These are phyloP conservation scores for Rhizophagus prolifer DNA, from an alignment of 192 early-diverging fungal species.

Conservation along the genomic window DNA sequence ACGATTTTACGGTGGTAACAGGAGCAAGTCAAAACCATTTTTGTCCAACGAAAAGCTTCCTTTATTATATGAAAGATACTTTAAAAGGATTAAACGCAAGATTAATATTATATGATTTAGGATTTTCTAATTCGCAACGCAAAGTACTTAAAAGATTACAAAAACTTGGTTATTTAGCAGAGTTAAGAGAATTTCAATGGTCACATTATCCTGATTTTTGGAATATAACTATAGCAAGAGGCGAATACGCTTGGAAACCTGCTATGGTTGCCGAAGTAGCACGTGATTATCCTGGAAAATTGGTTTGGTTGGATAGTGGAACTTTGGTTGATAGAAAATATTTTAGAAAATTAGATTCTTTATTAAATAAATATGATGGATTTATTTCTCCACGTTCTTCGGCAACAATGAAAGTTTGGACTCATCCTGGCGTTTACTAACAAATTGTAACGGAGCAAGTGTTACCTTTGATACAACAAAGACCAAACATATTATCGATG, in stretches of 20 bases:
- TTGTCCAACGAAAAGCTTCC: not conserved
- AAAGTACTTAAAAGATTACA: slow-evolving; percentile 40
- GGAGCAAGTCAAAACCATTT: slow-evolving; percentile 16
- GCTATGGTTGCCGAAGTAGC: slow-evolving; percentile 44
- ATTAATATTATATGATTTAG: slow-evolving; percentile 51
- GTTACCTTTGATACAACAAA: slow-evolving; percentile 47
- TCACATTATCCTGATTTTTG: slow-evolving; percentile 47
- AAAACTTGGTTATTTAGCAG: slow-evolving; percentile 43
- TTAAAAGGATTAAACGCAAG: slow-evolving; percentile 8
- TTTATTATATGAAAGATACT: not conserved
- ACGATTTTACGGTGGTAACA: not conserved
- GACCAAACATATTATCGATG: slow-evolving; percentile 37
- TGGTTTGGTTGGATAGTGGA: slow-evolving; percentile 56
- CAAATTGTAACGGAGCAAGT: slow-evolving; percentile 50
- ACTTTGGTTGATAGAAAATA: slow-evolving; percentile 31
- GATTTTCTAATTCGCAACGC: slow-evolving; percentile 39
- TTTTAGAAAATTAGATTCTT: slow-evolving; percentile 35
- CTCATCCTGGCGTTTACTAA: slow-evolving; percentile 44
- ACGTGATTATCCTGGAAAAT: slow-evolving; percentile 33
- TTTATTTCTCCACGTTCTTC: slow-evolving; percentile 49
- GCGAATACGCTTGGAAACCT: slow-evolving; percentile 58
- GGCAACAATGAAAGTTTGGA: slow-evolving; percentile 38
- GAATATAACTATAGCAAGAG: slow-evolving; percentile 40
- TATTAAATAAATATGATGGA: slow-evolving; percentile 38
- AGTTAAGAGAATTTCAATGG: slow-evolving; percentile 41